phyloP scores from a whole-genome alignment of 768 basidiomycete genomes.

The Tulasnella sp. region DNA sequence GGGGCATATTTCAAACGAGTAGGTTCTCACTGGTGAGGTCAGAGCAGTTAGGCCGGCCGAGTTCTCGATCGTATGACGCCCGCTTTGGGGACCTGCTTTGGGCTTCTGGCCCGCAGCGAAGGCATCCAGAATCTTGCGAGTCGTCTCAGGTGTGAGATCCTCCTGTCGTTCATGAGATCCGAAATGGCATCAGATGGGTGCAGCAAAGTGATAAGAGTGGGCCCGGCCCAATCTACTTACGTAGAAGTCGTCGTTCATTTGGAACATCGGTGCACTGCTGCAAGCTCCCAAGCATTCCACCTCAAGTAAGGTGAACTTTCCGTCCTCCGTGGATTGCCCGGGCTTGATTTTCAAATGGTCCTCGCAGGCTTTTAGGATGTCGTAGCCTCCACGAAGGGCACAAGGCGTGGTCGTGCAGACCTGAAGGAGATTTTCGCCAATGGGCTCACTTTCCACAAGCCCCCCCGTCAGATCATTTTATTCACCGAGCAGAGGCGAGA shows the following conservation, averaged over 20 bases:
- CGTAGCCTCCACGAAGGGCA: conserved; percentile 88
- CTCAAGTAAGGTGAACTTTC: conserved; percentile 95
- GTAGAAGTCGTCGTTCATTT: conserved; percentile 94
- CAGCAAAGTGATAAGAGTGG: not conserved
- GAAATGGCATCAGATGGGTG: conserved; percentile 20
- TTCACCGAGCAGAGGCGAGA: not conserved
- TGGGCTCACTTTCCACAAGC: conserved; percentile 69
- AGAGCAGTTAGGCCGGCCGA: conserved; percentile 84
- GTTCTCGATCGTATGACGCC: conserved; percentile 85
- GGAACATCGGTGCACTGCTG: conserved; percentile 97
- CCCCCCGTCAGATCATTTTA: not conserved
- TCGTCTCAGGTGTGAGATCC: conserved; percentile 73
- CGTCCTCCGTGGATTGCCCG: conserved; percentile 90
- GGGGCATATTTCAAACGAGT: not conserved
- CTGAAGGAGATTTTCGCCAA: conserved; percentile 91
- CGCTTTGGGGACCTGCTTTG: conserved; percentile 89
- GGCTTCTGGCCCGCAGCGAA: conserved; percentile 80
- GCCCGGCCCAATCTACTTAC: conserved; percentile 45
- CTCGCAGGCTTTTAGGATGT: conserved; percentile 81
- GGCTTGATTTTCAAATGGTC: conserved; percentile 76
- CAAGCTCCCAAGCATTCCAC: conserved; percentile 99
- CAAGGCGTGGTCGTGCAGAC: conserved; percentile 99
- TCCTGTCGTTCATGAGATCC: conserved; percentile 47
- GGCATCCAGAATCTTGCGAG: conserved; percentile 72
- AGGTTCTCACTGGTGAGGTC: conserved; percentile 57